phyloP scores from a whole-genome alignment of 164 flowering plant genomes.

The Stephania japonica region DNA sequence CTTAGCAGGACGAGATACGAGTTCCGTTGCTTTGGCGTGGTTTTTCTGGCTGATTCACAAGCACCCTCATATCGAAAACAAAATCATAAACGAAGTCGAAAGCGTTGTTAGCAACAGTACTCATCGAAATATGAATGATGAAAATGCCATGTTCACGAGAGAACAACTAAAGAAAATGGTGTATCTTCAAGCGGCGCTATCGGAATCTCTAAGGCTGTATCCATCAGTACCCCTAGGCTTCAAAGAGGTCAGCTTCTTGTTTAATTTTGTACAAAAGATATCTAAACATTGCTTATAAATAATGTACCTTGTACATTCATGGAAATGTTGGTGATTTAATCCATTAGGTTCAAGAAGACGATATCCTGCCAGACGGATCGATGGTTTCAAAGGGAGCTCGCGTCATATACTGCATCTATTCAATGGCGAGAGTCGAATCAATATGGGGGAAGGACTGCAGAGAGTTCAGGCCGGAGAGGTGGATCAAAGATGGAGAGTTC shows the following conservation, averaged over 20 bases:
- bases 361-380: slow-evolving; percentile 48
- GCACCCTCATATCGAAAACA: slow-evolving; percentile 41
- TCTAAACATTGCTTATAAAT: no score
- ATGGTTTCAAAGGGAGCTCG: slow-evolving; percentile 34
- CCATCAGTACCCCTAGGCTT: slow-evolving; percentile 58
- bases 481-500: slow-evolving; percentile 42
- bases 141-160: slow-evolving; percentile 16
- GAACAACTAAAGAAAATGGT: slow-evolving; percentile 56
- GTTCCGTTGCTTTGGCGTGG: slow-evolving; percentile 67
- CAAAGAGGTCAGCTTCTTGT: slow-evolving; percentile 25
- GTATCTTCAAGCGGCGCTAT: slow-evolving; percentile 58
- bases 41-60: slow-evolving; percentile 60
- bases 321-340: no score
- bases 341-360: slow-evolving; percentile 34
- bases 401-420: slow-evolving; percentile 33
- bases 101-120: slow-evolving; percentile 15
- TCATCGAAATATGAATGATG: background rate
- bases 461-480: slow-evolving; percentile 61
- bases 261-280: no score
- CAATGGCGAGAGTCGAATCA: slow-evolving; percentile 41
- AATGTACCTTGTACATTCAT: no score
- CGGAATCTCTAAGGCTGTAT: slow-evolving; percentile 59
- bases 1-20: slow-evolving; percentile 75
- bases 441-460: slow-evolving; percentile 62
- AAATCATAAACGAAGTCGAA: slow-evolving; percentile 36